These are phyloP conservation scores for Salix caprea DNA, from an alignment of 345 rosid species.

Conservation along the genomic window DNA sequence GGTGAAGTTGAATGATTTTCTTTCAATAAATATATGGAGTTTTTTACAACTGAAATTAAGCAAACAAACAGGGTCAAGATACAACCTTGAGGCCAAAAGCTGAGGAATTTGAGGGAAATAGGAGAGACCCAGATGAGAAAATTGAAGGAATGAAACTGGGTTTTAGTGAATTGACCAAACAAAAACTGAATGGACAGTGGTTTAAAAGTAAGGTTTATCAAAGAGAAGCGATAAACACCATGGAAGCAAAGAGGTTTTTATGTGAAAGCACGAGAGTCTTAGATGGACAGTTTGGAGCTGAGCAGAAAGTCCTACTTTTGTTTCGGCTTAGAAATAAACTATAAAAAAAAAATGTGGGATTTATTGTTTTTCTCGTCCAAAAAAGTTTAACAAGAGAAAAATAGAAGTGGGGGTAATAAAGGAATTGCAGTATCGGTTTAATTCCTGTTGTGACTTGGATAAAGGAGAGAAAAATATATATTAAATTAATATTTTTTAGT, in stretches of 20 bases:
- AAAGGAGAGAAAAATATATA: too few species aligned
- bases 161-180: not conserved
- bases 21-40: not conserved
- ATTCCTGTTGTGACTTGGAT: not conserved
- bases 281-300: not conserved
- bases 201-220: not conserved
- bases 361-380: not conserved
- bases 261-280: not conserved
- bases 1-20: constrained; percentile 2
- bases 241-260: not conserved
- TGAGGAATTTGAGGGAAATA: not conserved
- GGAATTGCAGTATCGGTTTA: not conserved
- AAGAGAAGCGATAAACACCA: not conserved
- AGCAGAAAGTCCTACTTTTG: not conserved
- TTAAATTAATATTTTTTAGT: too few species aligned
- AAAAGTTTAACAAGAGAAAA: not conserved
- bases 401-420: not conserved
- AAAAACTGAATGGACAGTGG: not conserved
- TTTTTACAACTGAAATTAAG: not conserved
- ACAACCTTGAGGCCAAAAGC: not conserved
- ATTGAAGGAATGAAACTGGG: constrained; percentile 4
- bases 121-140: constrained; percentile 19
- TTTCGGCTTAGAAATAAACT: not conserved
- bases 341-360: not conserved
- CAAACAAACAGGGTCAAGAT: not conserved